Base-by-base conservation (phyloP, 352 stramenopile species). In the Pythium monospermum region DNA sequence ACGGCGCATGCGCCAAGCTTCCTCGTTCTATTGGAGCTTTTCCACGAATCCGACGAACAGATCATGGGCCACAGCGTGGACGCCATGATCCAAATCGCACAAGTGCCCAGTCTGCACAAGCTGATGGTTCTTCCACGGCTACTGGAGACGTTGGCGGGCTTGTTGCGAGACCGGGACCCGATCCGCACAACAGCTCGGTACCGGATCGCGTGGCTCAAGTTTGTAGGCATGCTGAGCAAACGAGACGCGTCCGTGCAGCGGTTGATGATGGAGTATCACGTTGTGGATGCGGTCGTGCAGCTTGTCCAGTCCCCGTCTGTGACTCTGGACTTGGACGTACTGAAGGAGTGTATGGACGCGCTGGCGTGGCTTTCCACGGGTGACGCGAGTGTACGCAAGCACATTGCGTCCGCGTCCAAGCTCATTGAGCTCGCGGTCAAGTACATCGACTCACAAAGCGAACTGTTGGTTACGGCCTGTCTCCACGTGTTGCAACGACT, bases 401-500 rank as follows among this genome's bases (percentile, higher is more conserved):
- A 74, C 6, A 68, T 83, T 35, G 69, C 69, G 2, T 79, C 59
- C 2, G 35, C 45, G 18, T 30, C 65, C 0, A 85, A 85, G 42
- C 56, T 83, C 22, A 55, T 85, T 11, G 71, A 87, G 31, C 68
- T 84, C 15, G 47, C 59, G 0, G 49, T 87, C 19, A 53, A 53
- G 0, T 66, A 85, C 36, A 52, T 68, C 0, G 71, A 85, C 28
- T 76, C 67, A 2, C 33, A 55, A 15, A 46, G 59, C 2, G 59
- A 68, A 11, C 33, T 49, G 6, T 57, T 85, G 6, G 61, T 63
- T 8, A 55, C 60, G 25, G 64, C 69, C 2, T 78, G 73, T 64
- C 57, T 87, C 1, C 73, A 85, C 37, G 26, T 89, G 2, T 59
- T 89, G 0, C 73, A 89, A 30, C 63, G 71, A 21, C 44, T 89